A percentile compares a stretch with the other conserved stretches of the same genome.
Evolutionary conservation across 73 alveolate genomes (phyloP).

Genomic region (Paramecium primaurelia): DNA sequence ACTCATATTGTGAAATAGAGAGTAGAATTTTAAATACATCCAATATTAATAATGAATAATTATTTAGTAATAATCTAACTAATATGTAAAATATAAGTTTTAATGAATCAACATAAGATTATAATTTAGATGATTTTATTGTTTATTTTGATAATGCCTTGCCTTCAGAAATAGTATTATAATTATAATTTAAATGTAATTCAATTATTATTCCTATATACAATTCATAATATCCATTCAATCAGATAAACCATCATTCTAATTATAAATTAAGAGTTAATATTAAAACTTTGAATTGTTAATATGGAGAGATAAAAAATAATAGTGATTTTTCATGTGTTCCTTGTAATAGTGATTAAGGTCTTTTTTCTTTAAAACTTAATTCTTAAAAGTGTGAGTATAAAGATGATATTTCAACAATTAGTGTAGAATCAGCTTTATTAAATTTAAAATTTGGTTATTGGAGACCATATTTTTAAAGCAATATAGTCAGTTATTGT

Average conservation of each 20-base stretch:
- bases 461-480: constrained; percentile 41
- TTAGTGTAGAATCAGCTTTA: neutral
- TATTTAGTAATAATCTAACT: neutral
- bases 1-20: neutral
- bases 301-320: neutral
- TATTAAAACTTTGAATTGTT: neutral
- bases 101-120: neutral
- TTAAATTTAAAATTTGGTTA: neutral
- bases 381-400: neutral
- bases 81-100: neutral
- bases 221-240: neutral
- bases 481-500: neutral
- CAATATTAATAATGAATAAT: neutral
- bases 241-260: neutral
- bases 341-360: neutral
- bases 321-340: neutral
- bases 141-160: neutral
- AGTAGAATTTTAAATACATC: neutral
- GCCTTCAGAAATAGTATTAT: neutral
- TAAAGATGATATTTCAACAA: neutral
- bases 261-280: neutral
- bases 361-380: neutral
- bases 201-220: neutral
- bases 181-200: neutral
- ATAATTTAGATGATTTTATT: constrained; percentile 5